These are phyloP conservation scores for Trichoderma lentiforme DNA, from an alignment of 2,329 filamentous ascomycete genomes.

Conservation along the genomic window DNA sequence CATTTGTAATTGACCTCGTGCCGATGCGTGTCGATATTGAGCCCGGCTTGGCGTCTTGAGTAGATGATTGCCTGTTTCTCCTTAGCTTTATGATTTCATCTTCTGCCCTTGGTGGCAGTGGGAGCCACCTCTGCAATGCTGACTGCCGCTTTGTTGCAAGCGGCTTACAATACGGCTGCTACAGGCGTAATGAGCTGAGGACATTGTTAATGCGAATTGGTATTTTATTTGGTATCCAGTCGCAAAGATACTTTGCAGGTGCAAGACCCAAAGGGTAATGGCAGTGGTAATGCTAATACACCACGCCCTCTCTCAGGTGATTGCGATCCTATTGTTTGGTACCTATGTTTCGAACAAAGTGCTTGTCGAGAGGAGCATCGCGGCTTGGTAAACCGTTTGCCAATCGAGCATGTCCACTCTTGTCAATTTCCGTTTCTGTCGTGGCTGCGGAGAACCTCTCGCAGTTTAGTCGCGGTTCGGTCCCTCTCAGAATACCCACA, in stretches of 20 bases:
- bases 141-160: background rate
- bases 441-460: slow-evolving; percentile 9
- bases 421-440: slow-evolving; percentile 15
- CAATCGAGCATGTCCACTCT: background rate
- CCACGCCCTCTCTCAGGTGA: background rate
- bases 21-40: background rate
- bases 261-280: background rate
- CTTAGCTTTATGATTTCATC: background rate
- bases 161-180: background rate
- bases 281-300: background rate
- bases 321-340: background rate
- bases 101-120: background rate
- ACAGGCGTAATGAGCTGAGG: background rate
- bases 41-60: slow-evolving; percentile 1
- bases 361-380: background rate
- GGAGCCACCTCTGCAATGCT: background rate
- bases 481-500: slow-evolving; percentile 10
- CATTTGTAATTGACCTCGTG: background rate
- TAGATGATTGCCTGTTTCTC: background rate
- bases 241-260: background rate
- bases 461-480: slow-evolving; percentile 8
- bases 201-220: background rate
- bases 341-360: background rate
- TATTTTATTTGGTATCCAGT: background rate
- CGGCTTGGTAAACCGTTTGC: background rate